A percentile compares a stretch with the other conserved stretches of the same genome.
phyloP scores from a whole-genome alignment of 23 red algal species.

The Chondrus crispus region DNA sequence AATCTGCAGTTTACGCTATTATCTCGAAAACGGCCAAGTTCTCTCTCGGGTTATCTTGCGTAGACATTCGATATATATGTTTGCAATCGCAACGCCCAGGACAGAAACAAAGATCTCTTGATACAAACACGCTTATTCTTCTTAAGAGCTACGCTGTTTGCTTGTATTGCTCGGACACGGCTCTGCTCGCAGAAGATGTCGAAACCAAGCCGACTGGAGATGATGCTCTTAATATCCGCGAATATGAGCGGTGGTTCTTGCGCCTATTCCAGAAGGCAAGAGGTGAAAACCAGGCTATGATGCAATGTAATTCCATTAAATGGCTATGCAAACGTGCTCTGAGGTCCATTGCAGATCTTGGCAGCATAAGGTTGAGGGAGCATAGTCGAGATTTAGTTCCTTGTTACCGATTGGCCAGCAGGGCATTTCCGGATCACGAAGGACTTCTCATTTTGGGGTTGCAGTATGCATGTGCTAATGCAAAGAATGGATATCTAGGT shows the following conservation, averaged over 20 bases:
- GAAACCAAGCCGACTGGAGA: not conserved
- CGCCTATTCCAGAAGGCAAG: not conserved
- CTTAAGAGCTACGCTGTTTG: not conserved
- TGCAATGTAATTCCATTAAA: conserved; percentile 19
- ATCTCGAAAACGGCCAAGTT: not conserved
- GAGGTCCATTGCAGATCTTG: conserved; percentile 28
- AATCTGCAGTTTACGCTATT: too few relatives aligned
- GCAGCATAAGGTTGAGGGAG: not conserved
- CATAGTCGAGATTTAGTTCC: conserved; percentile 48
- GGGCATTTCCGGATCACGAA: conserved; percentile 3
- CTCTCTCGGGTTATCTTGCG: not conserved
- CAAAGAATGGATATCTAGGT: conserved; percentile 16
- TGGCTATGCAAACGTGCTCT: conserved; percentile 53
- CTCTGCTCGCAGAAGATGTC: not conserved
- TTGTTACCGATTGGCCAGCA: not conserved
- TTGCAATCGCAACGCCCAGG: not conserved
- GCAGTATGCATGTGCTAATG: conserved; percentile 31
- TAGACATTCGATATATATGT: not conserved
- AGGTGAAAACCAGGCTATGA: not conserved
- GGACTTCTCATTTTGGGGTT: not conserved
- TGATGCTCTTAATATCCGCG: conserved; percentile 8
- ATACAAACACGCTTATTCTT: not conserved
- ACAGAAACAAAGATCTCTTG: not conserved
- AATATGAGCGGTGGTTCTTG: conserved; percentile 4
- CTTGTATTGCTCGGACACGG: not conserved